These are phyloP conservation scores for Penicillium sp. DNA, from an alignment of 2,329 filamentous ascomycete species.

Conservation along the genomic window DNA sequence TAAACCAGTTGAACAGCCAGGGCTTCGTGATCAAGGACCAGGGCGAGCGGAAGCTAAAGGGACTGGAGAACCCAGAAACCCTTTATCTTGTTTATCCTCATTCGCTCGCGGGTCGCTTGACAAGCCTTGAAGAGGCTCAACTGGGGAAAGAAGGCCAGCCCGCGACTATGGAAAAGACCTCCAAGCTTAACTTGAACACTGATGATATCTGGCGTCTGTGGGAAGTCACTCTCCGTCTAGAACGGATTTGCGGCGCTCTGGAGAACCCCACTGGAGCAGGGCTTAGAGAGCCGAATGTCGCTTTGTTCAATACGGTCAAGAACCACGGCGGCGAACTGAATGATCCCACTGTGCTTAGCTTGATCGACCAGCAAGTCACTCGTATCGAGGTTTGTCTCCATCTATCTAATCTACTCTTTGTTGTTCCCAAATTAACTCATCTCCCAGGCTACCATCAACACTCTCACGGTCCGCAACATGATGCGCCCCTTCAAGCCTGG, in stretches of 20 bases:
- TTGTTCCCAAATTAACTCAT: conserved; percentile 12
- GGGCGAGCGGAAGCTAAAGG: conserved; percentile 93
- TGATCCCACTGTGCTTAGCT: conserved; percentile 84
- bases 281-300: conserved; percentile 80
- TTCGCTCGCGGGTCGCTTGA: conserved; percentile 74
- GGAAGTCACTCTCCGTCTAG: conserved; percentile 84
- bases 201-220: conserved; percentile 88
- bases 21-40: conserved; percentile 97
- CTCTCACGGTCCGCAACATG: conserved; percentile 79
- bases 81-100: conserved; percentile 96
- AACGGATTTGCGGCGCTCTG: conserved; percentile 91
- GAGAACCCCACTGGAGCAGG: conserved; percentile 70
- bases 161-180: conserved; percentile 65
- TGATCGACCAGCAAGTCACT: conserved; percentile 93
- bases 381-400: conserved; percentile 80
- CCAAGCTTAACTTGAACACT: conserved; percentile 77
- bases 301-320: conserved; percentile 77
- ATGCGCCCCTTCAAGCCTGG: conserved; percentile 70
- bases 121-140: conserved; percentile 52
- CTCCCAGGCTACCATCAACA: conserved; percentile 77
- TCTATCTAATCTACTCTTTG: neutral
- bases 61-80: conserved; percentile 94
- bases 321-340: conserved; percentile 80
- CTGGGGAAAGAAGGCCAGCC: conserved; percentile 48
- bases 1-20: conserved; percentile 84